Conservation (phyloP, 2,329 filamentous ascomycete genomes). For the Alternaria solani region DNA sequence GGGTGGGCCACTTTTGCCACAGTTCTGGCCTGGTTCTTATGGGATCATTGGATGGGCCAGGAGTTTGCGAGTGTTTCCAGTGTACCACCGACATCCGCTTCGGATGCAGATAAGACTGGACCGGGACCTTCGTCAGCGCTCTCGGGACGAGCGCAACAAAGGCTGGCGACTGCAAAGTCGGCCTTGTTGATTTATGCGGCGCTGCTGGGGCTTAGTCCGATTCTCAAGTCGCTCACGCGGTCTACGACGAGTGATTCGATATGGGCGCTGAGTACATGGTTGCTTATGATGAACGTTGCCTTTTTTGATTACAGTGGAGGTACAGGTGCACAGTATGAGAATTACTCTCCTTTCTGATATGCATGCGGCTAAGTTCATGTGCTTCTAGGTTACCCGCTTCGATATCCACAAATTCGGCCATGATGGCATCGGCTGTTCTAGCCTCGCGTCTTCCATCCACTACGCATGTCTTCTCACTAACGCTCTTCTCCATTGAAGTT, state of each 20-base stretch:
- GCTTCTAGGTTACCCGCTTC: constrained; percentile 70
- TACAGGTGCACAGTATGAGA: constrained; percentile 59
- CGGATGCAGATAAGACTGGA: neutral
- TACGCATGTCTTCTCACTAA: constrained; percentile 92
- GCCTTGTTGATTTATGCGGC: constrained; percentile 92
- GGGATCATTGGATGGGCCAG: constrained; percentile 88
- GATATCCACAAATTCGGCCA: constrained; percentile 90
- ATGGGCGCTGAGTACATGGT: constrained; percentile 94
- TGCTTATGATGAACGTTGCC: constrained; percentile 94
- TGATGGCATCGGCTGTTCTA: constrained; percentile 95
- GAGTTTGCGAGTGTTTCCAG: constrained; percentile 63
- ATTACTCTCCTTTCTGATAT: neutral
- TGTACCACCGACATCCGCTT: constrained; percentile 19
- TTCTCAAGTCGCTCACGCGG: constrained; percentile 92
- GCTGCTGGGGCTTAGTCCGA: constrained; percentile 88
- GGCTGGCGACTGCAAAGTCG: constrained; percentile 86
- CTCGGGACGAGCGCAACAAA: constrained; percentile 66
- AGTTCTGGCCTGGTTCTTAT: constrained; percentile 85
- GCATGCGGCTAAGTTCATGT: constrained; percentile 21
- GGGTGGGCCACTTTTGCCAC: constrained; percentile 84
- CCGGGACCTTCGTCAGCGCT: constrained; percentile 45
- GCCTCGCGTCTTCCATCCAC: constrained; percentile 89
- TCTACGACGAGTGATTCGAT: constrained; percentile 95
- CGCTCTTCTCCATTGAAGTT: constrained; percentile 95
- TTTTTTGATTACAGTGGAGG: constrained; percentile 94